Percentiles rank a stretch among this genome's conserved stretches.
Evolutionary conservation across 345 rosid genomes (phyloP).

Genomic region (Boechera divaricarpa): DNA sequence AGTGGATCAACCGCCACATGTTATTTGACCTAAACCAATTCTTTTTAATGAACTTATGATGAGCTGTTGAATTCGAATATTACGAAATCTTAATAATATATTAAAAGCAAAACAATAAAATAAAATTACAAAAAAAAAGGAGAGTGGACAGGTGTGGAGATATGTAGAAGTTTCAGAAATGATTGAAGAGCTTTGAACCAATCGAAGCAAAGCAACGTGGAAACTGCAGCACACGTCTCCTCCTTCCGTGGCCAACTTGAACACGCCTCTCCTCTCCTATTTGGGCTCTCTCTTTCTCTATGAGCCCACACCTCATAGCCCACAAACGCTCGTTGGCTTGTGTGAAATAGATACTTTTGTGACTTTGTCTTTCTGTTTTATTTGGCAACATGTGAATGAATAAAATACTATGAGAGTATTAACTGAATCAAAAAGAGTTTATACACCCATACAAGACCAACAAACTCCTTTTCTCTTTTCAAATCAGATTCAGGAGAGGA

Average conservation of each 20-base stretch:
- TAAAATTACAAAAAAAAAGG: background rate
- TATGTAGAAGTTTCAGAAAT: constrained; percentile 22
- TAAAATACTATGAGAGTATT: background rate
- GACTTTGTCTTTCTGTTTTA: constrained; percentile 5
- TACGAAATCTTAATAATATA: background rate
- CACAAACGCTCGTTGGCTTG: background rate
- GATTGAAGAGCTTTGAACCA: constrained; percentile 24
- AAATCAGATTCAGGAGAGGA: constrained; percentile 52
- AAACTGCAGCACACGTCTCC: constrained; percentile 16
- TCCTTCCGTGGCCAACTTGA: constrained; percentile 20
- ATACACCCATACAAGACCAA: background rate
- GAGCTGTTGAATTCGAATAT: constrained; percentile 12
- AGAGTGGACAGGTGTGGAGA: constrained; percentile 30
- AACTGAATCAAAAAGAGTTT: constrained; percentile 13
- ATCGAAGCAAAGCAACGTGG: constrained; percentile 27
- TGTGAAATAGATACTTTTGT: background rate
- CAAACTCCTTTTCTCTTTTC: background rate
- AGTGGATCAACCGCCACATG: constrained; percentile 22
- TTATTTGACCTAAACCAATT: background rate
- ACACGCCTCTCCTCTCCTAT: constrained; percentile 30
- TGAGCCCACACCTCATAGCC: constrained; percentile 20
- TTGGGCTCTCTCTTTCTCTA: constrained; percentile 12
- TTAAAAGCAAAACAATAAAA: no score
- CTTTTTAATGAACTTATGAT: background rate
- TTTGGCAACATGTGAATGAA: constrained; percentile 12